Evolutionary conservation across 129 eudicot genomes (phyloP).

Genomic region (Gnaphalium uliginosum): DNA sequence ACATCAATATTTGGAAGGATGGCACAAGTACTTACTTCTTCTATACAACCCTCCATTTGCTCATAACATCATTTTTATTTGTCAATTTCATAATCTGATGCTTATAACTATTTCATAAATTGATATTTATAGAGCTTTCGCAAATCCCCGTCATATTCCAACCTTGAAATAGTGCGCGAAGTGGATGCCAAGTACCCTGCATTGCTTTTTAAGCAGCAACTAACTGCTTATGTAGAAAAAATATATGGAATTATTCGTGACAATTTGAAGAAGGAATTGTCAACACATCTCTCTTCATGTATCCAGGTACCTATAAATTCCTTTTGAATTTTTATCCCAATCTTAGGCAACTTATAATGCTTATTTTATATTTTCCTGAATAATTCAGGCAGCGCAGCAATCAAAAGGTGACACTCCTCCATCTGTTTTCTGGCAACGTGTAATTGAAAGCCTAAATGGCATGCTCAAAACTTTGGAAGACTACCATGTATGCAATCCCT

Average conservation of each 20-base stretch:
- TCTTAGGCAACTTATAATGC: slow-evolving; percentile 6
- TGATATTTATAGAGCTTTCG: slow-evolving; percentile 48
- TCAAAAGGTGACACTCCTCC: slow-evolving; percentile 46
- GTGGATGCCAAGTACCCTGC: slow-evolving; percentile 96
- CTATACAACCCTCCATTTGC: slow-evolving; percentile 2
- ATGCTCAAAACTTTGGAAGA: slow-evolving; percentile 62
- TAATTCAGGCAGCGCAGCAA: slow-evolving; percentile 42
- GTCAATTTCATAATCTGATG: slow-evolving; percentile 15
- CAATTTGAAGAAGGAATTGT: slow-evolving; percentile 69
- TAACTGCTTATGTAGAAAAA: slow-evolving; percentile 92
- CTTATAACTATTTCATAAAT: not conserved
- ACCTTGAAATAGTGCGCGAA: slow-evolving; percentile 54
- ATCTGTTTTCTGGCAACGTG: slow-evolving; percentile 55
- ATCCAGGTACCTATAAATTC: slow-evolving; percentile 51
- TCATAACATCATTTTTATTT: not conserved
- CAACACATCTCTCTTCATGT: slow-evolving; percentile 48
- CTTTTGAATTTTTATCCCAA: slow-evolving; percentile 15
- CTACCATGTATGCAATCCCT: slow-evolving; percentile 53
- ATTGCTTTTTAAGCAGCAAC: slow-evolving; percentile 89
- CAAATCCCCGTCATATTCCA: slow-evolving; percentile 52
- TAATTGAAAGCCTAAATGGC: slow-evolving; percentile 51
- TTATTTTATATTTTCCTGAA: slow-evolving; percentile 18
- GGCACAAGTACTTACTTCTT: slow-evolving; percentile 59
- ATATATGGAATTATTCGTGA: slow-evolving; percentile 76
- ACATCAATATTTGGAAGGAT: slow-evolving; percentile 86